These are phyloP conservation scores for Neospora caninum DNA, from an alignment of 169 alveolate genomes.

Conservation along the genomic window DNA sequence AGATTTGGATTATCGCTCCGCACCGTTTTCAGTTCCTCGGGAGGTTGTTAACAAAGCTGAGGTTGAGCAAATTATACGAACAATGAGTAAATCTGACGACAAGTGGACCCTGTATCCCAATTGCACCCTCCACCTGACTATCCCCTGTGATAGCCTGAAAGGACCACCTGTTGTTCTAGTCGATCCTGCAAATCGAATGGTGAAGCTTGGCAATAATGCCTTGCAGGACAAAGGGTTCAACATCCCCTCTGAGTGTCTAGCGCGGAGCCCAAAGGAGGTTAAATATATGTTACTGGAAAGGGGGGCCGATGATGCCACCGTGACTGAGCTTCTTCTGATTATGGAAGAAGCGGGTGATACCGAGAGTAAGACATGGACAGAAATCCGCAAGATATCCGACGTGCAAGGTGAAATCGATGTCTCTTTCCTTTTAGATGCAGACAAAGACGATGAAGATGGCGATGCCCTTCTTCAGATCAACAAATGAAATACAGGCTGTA, in stretches of 20 bases:
- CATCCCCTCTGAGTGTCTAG: background rate
- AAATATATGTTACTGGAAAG: background rate
- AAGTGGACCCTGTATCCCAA: background rate
- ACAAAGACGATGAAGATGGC: too few relatives aligned
- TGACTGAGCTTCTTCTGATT: background rate
- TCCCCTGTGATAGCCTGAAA: background rate
- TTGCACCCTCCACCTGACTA: background rate
- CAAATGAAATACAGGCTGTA: too few relatives aligned
- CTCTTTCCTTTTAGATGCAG: background rate
- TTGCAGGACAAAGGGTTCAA: background rate
- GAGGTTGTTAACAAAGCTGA: background rate
- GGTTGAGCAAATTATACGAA: background rate
- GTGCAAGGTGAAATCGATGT: background rate
- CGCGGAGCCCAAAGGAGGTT: background rate
- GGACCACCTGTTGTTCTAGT: constrained; percentile 23
- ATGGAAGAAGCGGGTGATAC: background rate
- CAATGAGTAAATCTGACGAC: background rate
- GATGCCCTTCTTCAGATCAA: too few relatives aligned
- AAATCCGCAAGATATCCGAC: background rate
- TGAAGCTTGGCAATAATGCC: background rate
- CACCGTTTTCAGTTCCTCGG: background rate
- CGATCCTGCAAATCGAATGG: background rate
- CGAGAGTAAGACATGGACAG: background rate
- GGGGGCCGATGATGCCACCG: background rate
- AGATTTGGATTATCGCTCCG: constrained; percentile 15